These are phyloP conservation scores for Phytophthora sp. DNA, from an alignment of 352 stramenopile genomes.

Conservation along the genomic window DNA sequence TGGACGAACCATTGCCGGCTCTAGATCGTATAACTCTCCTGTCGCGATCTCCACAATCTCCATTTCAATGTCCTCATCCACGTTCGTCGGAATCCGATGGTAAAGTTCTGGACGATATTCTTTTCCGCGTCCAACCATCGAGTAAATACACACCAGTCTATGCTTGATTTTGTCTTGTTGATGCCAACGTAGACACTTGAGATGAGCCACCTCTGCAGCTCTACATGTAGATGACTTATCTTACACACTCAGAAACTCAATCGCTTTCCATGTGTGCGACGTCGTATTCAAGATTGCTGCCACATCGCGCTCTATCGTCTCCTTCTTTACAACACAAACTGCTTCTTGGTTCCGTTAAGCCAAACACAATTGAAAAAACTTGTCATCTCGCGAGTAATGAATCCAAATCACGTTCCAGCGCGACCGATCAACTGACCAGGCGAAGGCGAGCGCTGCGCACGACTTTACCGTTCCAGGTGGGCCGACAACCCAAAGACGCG, in stretches of 20 bases:
- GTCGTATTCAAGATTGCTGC: constrained; percentile 11
- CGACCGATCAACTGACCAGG: constrained; percentile 1
- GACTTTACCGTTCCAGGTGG: constrained; percentile 13
- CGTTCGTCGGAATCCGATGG: neutral
- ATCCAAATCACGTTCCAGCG: constrained; percentile 20
- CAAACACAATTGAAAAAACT: constrained; percentile 18
- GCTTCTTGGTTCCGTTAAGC: constrained; percentile 8
- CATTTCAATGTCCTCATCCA: neutral
- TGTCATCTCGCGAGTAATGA: neutral
- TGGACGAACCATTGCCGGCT: no score
- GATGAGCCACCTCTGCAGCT: constrained; percentile 9
- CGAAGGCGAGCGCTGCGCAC: no score
- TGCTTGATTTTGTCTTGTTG: constrained; percentile 1
- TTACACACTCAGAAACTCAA: constrained; percentile 24
- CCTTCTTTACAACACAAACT: constrained; percentile 11
- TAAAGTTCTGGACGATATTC: neutral
- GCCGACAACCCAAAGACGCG: constrained; percentile 12
- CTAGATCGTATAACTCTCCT: no score
- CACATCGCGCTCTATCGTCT: constrained; percentile 1
- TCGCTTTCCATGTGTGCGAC: neutral
- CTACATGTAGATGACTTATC: neutral
- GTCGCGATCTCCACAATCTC: neutral
- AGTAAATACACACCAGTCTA: constrained; percentile 8
- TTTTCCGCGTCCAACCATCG: neutral
- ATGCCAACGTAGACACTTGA: constrained; percentile 7